A percentile compares a stretch with the other conserved stretches of the same genome.
phyloP scores from a whole-genome alignment of 441 rosid genomes.

The Arabidopsis hybrid region DNA sequence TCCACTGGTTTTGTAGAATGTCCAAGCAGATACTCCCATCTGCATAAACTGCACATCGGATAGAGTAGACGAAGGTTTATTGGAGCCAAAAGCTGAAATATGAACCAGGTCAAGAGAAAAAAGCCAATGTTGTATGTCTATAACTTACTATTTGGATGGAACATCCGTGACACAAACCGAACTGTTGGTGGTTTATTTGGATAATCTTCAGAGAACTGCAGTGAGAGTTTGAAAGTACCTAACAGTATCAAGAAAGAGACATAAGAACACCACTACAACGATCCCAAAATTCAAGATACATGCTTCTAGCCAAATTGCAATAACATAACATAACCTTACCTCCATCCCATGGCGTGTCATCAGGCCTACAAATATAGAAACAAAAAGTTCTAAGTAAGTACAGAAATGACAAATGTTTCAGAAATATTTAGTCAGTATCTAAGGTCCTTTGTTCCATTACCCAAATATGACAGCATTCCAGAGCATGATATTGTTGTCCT shows the following conservation, averaged over 20 bases:
- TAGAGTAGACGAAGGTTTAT: conserved; percentile 26
- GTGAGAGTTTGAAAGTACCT: conserved; percentile 76
- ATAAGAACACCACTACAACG: conserved; percentile 7
- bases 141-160: conserved; percentile 77
- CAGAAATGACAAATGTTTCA: conserved; percentile 6
- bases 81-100: conserved; percentile 13
- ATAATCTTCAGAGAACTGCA: conserved; percentile 77
- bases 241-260: conserved; percentile 29
- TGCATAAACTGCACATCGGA: conserved; percentile 62
- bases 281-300: conserved; percentile 4
- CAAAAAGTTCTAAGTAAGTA: conserved; percentile 27
- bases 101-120: conserved; percentile 4
- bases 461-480: conserved; percentile 86
- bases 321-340: conserved; percentile 44
- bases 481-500: conserved; percentile 71
- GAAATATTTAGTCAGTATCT: background rate
- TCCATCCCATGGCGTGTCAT: conserved; percentile 86
- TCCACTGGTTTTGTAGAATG: conserved; percentile 89
- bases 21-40: conserved; percentile 88
- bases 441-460: conserved; percentile 37
- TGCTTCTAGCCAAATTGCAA: background rate
- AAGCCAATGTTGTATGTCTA: conserved; percentile 2
- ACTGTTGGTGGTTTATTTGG: conserved; percentile 80
- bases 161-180: conserved; percentile 80
- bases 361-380: conserved; percentile 61